Base-by-base conservation (phyloP, 805 yeast genomes). In the Starmerella ratchasimensis region DNA sequence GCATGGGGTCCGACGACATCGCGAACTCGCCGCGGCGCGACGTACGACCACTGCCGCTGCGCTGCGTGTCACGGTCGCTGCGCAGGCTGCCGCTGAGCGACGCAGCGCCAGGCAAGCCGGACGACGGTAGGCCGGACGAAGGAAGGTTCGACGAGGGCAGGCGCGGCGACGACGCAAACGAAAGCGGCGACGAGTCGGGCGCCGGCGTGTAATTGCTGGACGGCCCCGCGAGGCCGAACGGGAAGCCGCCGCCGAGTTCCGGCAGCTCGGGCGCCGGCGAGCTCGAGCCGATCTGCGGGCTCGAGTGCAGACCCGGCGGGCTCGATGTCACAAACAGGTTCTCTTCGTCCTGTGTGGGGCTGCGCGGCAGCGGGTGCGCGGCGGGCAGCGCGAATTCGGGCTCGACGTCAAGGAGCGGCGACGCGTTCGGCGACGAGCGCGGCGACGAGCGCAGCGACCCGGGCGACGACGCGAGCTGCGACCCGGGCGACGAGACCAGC, bases 11-110 rank as follows among this genome's bases (percentile, higher is more conserved):
- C 5, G 45, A 35, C 25, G 43, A 32, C 31, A 39, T 40, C 18
- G 40, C 44, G 27, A 48, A 36, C 25, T 48, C 52, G 15, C 52
- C 52, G 11, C 52, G 41, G 7, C 48, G 38, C 5, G 34, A 20
- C 2, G 28, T 19, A n/a, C 3, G 28, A 20, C 9, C 43, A 31
- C n/a, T 29, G n/a, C 4, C 39, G 33, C 13, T 36, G 3, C 48
- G 40, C 6, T 31, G 28, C 5, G 42, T 39, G 29, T 44, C 49
- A 14, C 49, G 35, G 33, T 45, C 49, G 27, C 45, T 45, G 8
- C 39, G 39, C 38, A 45, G 10, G 20, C 42, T 33, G 34, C 44
- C 26, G 38, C 37, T 32, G 14, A 45, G 36, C 15, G 42, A 28
- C 5, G 38, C 29, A 7, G 40, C 22, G 13, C 13, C 13, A 11